Conservation (phyloP, 2,329 filamentous ascomycete genomes). For the Cercospora canescens region DNA sequence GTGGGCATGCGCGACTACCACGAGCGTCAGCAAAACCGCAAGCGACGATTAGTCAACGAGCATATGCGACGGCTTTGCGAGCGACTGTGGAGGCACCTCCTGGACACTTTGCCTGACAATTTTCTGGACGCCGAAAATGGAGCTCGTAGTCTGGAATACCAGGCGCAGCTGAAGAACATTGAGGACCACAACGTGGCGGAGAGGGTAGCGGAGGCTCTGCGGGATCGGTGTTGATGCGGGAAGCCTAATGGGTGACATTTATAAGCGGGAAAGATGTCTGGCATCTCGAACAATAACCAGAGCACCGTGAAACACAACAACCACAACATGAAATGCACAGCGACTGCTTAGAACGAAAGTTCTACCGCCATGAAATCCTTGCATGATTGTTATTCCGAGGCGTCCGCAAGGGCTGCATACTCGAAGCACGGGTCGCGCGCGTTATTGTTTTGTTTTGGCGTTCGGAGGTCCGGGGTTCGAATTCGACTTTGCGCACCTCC, state of each 20-base stretch:
- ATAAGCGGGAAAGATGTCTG: background rate
- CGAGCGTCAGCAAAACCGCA: background rate
- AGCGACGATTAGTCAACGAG: background rate
- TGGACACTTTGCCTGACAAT: background rate
- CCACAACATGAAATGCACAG: background rate
- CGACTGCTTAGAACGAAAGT: background rate
- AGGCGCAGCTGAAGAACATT: background rate
- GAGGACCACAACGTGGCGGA: background rate
- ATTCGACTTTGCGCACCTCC: background rate
- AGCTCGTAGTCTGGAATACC: background rate
- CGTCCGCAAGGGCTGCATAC: background rate
- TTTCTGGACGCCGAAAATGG: background rate
- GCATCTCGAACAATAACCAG: background rate
- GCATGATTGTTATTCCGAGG: background rate
- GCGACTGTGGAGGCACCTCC: background rate
- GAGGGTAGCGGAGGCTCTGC: background rate
- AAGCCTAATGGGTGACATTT: background rate
- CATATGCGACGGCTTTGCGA: background rate
- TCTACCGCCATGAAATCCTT: constrained; percentile 1
- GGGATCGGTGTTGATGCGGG: constrained; percentile 3
- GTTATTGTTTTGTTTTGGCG: background rate
- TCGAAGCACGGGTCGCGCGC: background rate
- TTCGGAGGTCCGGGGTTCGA: background rate
- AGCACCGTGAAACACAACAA: background rate
- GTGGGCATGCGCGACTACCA: background rate